Evolutionary conservation across 2,329 filamentous ascomycete species (phyloP), one percentile per base, ranked within the genome.

Genomic region (Herpomyces periplanetae): DNA sequence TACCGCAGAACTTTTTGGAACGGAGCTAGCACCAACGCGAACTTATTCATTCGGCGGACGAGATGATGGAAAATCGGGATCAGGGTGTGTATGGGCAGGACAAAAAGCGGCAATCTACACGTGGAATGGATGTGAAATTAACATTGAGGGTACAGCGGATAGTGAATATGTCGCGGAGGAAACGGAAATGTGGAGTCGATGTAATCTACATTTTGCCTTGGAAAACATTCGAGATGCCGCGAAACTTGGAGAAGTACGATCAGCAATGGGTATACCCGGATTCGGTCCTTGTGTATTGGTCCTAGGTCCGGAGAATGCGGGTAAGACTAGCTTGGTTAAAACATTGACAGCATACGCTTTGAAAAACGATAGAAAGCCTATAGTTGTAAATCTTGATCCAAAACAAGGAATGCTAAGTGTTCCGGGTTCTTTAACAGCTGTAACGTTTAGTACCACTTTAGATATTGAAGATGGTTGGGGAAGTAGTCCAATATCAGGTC

Each of bases 401-500:
- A 51, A 51, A 25, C 69, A 91, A 40, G 42, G 43, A 17, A 34
- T 47, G 25, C 34, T 47, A 10, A 39, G 36, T n/a, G n/a, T n/a
- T n/a, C n/a, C n/a, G n/a, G n/a, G n/a, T n/a, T n/a, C n/a, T n/a
- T n/a, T n/a, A n/a, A n/a, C n/a, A n/a, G n/a, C n/a, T n/a, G n/a
- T n/a, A n/a, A n/a, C n/a, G n/a, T n/a, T n/a, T n/a, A n/a, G n/a
- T n/a, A n/a, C n/a, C n/a, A n/a, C n/a, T n/a, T n/a, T n/a, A n/a
- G n/a, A n/a, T n/a, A n/a, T n/a, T n/a, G n/a, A n/a, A n/a, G n/a
- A n/a, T n/a, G n/a, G n/a, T n/a, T n/a, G n/a, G n/a, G n/a, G n/a
- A n/a, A n/a, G n/a, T n/a, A n/a, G n/a, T n/a, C 73, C 75, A 0
- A 85, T 73, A 30, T 84, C 65, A 27, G 80, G 75, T 0, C 73